Evolutionary conservation across 169 alveolate genomes (phyloP).

Genomic region (Cystoisospora suis): DNA sequence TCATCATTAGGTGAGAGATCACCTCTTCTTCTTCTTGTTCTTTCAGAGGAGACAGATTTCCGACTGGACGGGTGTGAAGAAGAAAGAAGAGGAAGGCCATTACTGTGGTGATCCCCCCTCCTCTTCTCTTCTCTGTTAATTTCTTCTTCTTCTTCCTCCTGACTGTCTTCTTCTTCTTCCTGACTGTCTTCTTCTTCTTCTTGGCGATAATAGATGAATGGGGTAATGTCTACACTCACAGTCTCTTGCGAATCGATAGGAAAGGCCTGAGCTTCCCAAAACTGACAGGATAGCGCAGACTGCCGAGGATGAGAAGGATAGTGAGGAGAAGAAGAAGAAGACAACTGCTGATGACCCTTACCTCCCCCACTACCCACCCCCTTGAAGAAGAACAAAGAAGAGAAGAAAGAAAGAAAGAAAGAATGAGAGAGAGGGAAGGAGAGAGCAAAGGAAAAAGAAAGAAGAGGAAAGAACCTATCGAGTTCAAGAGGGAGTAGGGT

Average conservation of each 20-base stretch:
- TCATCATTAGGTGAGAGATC: too few relatives aligned
- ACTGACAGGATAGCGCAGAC: slow-evolving; percentile 50
- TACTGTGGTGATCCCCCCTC: too few relatives aligned
- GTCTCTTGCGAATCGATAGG: slow-evolving; percentile 51
- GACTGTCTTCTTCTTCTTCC: not conserved
- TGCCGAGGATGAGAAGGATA: not conserved
- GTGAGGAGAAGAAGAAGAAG: not conserved
- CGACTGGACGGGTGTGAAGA: not conserved
- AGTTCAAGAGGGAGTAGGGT: too few relatives aligned
- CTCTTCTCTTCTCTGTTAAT: not conserved
- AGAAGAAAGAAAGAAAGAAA: not conserved
- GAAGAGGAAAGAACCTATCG: not conserved
- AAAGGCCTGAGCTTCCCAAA: slow-evolving; percentile 56
- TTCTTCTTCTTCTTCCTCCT: not conserved
- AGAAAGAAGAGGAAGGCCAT: too few relatives aligned
- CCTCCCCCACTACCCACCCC: too few relatives aligned
- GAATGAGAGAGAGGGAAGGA: not conserved
- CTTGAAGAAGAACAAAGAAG: too few relatives aligned
- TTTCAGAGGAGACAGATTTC: not conserved
- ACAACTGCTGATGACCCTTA: slow-evolving; percentile 14
- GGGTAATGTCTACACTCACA: slow-evolving; percentile 10
- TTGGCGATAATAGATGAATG: not conserved
- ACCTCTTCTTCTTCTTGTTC: too few relatives aligned
- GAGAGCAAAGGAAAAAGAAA: not conserved
- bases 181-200: not conserved